Base-by-base conservation (phyloP, 164 flowering plant genomes). In the Pachysandra terminalis region DNA sequence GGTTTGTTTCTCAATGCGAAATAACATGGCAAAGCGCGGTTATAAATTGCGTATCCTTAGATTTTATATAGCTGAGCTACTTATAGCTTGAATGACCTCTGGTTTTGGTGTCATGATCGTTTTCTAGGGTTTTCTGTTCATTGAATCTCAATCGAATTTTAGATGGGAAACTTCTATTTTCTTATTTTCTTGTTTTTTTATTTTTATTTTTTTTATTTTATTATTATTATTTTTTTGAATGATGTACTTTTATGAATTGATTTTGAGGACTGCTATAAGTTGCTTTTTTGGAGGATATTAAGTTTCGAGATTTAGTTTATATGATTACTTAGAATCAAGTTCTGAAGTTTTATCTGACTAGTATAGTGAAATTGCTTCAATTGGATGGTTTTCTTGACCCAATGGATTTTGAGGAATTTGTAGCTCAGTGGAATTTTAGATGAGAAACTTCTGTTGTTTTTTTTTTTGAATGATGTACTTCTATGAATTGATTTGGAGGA, bases 41-140 rank as follows among this genome's bases (percentile, higher is more conserved):
- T 85, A 90, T 77, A 90, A 87, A 73, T 74, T 88, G 70, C 96
- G 96, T 90, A 90, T 90, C 93, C 90, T 88, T 83, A 65, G 54
- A 32, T 52, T 41, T 70, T 26, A 60, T 60, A 63, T 59, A 17
- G 57, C 51, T 63, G 32, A 35, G 41, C 14, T 73, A 55, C 25
- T 63, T 23, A n/a, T n/a, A 48, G 66, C 68, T 68, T 40, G 28
- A 52, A 35, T 71, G 19, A 63, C 63, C 37, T 74, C 4, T 37
- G 49, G 8, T 63, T 32, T 55, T 41, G 1, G 16, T 19, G 21
- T 22, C 28, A 61, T 66, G 66, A 54, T 67, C 62, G 61, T 55
- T 35, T 52, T 40, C 41, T 65, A 59, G 70, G 66, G 59, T 35
- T 71, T 63, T 6, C 12, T 40, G 21, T 3, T 65, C 10, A 8